Evolutionary conservation across 306 rosid species (phyloP), one percentile per base, ranked within the genome.

Genomic region (Medicago ruthenica): DNA sequence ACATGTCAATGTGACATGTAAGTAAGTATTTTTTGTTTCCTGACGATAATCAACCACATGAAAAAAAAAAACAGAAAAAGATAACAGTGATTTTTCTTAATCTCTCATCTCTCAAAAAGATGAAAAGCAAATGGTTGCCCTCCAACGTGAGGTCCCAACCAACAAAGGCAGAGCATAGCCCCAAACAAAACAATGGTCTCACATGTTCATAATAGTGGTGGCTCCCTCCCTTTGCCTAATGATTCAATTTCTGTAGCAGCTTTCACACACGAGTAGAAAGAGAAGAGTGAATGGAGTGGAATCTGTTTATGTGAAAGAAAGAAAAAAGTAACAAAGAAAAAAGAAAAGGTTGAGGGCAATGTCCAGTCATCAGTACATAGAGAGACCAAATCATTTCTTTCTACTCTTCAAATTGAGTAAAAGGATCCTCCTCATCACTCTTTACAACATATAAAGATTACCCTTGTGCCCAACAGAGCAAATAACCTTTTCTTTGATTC

Each of bases 161-260:
- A 37, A 45, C 21, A 78, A 77, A 84, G 85, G 74, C 47, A 85
- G 82, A 79, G 2, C 88, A 85, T 51, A 40, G 65, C 34, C 51
- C 78, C 71, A 42, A 77, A 69, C 88, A 88, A 42, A 77, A 69
- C 88, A 88, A 84, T 88, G 70, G 76, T 85, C 85, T 87, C 93
- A 88, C 88, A 88, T 86, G 86, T 80, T 84, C 83, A 79, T 84
- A 69, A 62, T 84, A 72, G 83, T 86, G 93, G 91, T 86, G 93
- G 90, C 88, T 86, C 93, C 91, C 88, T 86, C 93, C 91, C 83
- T 79, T 80, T 85, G 45, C 18, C 89, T 83, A 84, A 84, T 87
- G 77, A 92, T 88, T 88, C 82, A 80, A 51, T 57, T 66, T 4
- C 82, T 78, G 34, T 67, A 58, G 67, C 81, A 75, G 84, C 84